phyloP scores from a whole-genome alignment of 768 basidiomycete species.

The Mrakia gelida region DNA sequence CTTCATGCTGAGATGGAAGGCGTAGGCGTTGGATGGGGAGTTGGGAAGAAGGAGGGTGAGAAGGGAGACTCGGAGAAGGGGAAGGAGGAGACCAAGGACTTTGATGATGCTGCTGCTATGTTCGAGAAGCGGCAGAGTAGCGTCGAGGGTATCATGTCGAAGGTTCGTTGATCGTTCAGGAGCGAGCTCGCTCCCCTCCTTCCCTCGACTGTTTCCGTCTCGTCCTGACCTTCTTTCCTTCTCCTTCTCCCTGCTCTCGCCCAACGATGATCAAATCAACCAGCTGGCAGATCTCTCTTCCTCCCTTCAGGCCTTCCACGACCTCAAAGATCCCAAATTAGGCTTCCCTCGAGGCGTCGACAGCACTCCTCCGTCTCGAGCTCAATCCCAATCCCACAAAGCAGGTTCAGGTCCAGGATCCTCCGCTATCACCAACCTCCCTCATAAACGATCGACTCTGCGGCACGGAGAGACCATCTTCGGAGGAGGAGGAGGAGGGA shows the following conservation, averaged over 20 bases:
- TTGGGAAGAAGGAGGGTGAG: neutral
- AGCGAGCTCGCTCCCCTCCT: neutral
- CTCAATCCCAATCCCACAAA: neutral
- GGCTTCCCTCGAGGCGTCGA: neutral
- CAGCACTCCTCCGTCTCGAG: neutral
- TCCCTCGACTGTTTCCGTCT: too few species aligned
- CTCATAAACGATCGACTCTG: neutral
- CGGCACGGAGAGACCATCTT: neutral
- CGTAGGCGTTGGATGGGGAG: neutral
- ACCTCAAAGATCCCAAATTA: neutral
- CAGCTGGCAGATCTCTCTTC: slow-evolving; percentile 2
- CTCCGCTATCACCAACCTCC: neutral
- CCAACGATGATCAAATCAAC: too few species aligned
- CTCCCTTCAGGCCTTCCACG: slow-evolving; percentile 5
- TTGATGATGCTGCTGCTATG: neutral
- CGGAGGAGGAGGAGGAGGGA: neutral
- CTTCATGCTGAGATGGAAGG: slow-evolving; percentile 2
- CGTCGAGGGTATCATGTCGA: neutral
- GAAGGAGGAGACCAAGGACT: neutral
- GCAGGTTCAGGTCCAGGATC: neutral
- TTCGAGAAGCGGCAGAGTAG: neutral
- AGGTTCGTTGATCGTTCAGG: neutral
- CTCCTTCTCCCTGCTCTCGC: neutral
- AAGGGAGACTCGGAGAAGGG: neutral
- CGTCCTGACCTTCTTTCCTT: neutral